phyloP scores from a whole-genome alignment of 257 asterid genomes.

The Solanum chiquidenum region DNA sequence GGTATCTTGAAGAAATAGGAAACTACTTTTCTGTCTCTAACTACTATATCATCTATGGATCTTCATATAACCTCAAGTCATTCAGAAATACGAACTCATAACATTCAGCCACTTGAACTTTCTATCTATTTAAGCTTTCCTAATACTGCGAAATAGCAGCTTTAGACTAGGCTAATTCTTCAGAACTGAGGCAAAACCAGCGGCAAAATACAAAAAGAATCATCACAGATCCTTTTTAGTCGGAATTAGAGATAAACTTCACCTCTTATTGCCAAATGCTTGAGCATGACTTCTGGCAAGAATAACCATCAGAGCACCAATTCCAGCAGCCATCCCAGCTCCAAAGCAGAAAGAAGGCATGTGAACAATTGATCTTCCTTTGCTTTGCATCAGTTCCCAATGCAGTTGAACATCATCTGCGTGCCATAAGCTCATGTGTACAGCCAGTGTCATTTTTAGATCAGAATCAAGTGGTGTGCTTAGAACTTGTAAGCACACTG shows the following conservation, averaged over 20 bases:
- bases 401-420: constrained; percentile 68
- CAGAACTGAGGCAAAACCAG: not conserved
- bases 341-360: constrained; percentile 56
- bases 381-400: constrained; percentile 68
- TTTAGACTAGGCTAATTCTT: not conserved
- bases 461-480: constrained; percentile 27
- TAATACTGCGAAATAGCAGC: not conserved
- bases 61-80: not conserved
- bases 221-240: not conserved
- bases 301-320: constrained; percentile 45
- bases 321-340: constrained; percentile 51
- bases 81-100: not conserved
- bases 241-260: not conserved
- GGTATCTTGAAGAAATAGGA: not conserved
- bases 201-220: not conserved
- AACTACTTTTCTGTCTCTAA: not conserved
- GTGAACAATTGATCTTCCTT: constrained; percentile 30
- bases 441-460: constrained; percentile 51
- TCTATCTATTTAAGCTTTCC: not conserved
- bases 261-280: constrained; percentile 6
- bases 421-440: constrained; percentile 86
- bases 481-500: constrained; percentile 47
- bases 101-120: not conserved
- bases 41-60: not conserved
- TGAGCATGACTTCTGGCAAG: constrained; percentile 30